Percentiles rank a stretch among this genome's conserved stretches.
phyloP scores from a whole-genome alignment of 2,329 filamentous ascomycete genomes.

The Venturiaceae sp. region DNA sequence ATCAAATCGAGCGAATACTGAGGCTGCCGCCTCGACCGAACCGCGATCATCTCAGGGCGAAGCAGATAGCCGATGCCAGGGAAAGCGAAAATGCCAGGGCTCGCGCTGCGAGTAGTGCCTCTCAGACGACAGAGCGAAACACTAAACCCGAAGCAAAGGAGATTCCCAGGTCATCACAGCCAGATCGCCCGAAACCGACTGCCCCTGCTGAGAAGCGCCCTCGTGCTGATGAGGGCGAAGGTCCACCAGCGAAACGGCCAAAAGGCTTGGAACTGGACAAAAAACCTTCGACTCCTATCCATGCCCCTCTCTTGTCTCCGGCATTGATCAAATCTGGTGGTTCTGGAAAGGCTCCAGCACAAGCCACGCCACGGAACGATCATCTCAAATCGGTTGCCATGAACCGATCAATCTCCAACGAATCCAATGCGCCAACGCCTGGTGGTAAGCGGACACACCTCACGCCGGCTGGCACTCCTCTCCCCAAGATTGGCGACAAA shows the following conservation, averaged over 20 bases:
- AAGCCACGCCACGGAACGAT: not conserved
- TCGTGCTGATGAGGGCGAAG: slow-evolving; percentile 20
- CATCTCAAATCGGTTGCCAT: slow-evolving; percentile 15
- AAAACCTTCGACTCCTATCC: slow-evolving; percentile 21
- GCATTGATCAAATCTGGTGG: slow-evolving; percentile 13
- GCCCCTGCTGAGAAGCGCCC: slow-evolving; percentile 20
- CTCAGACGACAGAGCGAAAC: not conserved
- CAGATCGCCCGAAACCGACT: not conserved
- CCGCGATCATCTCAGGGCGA: slow-evolving; percentile 12
- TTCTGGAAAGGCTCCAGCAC: not conserved
- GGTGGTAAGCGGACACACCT: not conserved
- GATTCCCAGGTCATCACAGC: not conserved
- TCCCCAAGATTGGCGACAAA: slow-evolving; percentile 9
- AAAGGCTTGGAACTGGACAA: slow-evolving; percentile 15
- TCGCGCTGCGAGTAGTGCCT: not conserved
- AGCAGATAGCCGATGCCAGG: slow-evolving; percentile 16
- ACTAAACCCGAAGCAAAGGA: not conserved
- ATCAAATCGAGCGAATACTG: slow-evolving; percentile 32
- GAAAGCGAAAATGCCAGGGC: slow-evolving; percentile 3
- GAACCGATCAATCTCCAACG: slow-evolving; percentile 22
- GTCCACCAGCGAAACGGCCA: slow-evolving; percentile 14
- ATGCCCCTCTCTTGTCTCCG: slow-evolving; percentile 19
- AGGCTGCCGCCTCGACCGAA: slow-evolving; percentile 19
- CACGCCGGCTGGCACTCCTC: not conserved
- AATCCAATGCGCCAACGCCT: slow-evolving; percentile 3